Evolutionary conservation across 352 stramenopile genomes (phyloP), one percentile per base, ranked within the genome.

Genomic region (Pythium sp.): DNA sequence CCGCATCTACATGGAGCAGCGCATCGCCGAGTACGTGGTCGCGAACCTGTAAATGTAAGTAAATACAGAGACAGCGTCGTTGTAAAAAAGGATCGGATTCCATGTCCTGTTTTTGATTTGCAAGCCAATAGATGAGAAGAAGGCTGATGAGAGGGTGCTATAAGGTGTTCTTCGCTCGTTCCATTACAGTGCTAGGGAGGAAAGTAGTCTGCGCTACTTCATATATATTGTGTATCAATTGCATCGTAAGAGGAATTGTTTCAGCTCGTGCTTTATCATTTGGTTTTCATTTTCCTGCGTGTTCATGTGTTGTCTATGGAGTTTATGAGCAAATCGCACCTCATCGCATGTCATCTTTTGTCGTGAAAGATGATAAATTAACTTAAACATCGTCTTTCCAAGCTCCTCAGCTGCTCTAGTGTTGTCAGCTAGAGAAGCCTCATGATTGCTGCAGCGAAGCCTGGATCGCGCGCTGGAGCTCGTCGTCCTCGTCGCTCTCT

Each of bases 1-100:
- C 77, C 87, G 93, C 51, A 92, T 98, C 71, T 99, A 98, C 82
- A 97, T 98, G 92, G 95, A 98, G 79, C 89, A 98, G 75, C 84
- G 91, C 67, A 98, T 98, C 61, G 80, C 84, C 36, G 83, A 94
- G 72, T 97, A 95, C 73, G 86, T 95, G 53, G 64, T 81, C 58
- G 74, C 82, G 34, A 77, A 94, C 72, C 73, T 95, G 74, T 95
- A 51, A 51, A 20, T n/a, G 41, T 18, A 49, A 49, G 11, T 5
- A 79, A 90, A 59, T 26, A 32, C 12, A 14, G 12, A 58, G 53
- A 30, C 24, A 43, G 11, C 36, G 32, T 20, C 56, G 30, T 7
- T 6, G 49, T 12, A 18, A 11, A 14, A 20, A 41, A 32, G 46
- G 26, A 22, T 22, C 5, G 55, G 28, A 38, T 11, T 8, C 26